phyloP scores from a whole-genome alignment of 352 stramenopile genomes.

The Blastocystis sp. region DNA sequence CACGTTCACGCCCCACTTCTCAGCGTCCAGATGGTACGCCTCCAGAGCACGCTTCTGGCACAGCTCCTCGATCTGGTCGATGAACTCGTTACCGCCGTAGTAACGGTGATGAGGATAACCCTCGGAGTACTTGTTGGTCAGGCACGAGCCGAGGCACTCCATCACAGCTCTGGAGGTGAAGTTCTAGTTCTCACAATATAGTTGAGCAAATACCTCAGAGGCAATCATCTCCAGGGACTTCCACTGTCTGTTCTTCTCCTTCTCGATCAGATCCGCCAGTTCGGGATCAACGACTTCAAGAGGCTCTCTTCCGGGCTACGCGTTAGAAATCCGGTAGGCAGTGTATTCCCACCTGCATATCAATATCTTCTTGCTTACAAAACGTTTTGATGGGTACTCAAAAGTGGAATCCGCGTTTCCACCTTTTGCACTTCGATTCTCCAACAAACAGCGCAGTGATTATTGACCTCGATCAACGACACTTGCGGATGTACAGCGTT shows the following conservation, averaged over 20 bases:
- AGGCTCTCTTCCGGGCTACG: constrained; percentile 72
- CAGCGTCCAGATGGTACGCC: constrained; percentile 90
- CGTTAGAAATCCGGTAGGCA: neutral
- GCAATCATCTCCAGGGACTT: constrained; percentile 75
- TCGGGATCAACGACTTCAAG: constrained; percentile 85
- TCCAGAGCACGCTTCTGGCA: constrained; percentile 78
- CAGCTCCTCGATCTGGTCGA: constrained; percentile 92
- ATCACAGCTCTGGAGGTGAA: constrained; percentile 79
- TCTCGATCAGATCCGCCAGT: constrained; percentile 90
- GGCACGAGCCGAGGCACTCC: too few relatives aligned
- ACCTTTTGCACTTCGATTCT: neutral
- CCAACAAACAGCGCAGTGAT: constrained; percentile 38
- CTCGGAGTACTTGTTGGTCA: constrained; percentile 77
- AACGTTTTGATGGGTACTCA: neutral
- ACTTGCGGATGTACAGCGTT: neutral
- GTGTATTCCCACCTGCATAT: neutral
- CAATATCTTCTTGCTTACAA: neutral
- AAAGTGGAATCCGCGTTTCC: neutral
- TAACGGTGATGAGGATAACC: constrained; percentile 90
- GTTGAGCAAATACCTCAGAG: constrained; percentile 80
- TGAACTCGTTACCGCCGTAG: constrained; percentile 99
- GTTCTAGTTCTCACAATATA: constrained; percentile 78
- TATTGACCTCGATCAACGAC: neutral
- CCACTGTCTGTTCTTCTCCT: constrained; percentile 94
- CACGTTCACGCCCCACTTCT: constrained; percentile 73